Evolutionary conservation across 805 yeast species (phyloP).

Genomic region (Candida dajiaensis): DNA sequence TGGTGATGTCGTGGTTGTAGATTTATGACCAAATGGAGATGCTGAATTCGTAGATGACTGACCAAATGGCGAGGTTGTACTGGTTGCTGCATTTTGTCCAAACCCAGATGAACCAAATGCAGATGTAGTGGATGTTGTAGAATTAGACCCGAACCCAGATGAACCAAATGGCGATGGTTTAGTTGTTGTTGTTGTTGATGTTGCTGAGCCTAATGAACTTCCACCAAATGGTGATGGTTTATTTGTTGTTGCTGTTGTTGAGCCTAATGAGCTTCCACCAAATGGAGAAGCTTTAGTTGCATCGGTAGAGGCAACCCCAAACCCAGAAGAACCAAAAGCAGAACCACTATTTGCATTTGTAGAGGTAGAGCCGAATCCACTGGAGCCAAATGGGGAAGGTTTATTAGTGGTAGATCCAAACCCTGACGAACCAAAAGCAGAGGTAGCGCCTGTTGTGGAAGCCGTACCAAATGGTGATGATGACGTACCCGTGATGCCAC

Average conservation of each 20-base stretch:
- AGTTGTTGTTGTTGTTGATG: slow-evolving; percentile 3
- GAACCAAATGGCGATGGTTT: slow-evolving; percentile 17
- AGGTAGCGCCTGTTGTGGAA: slow-evolving; percentile 1
- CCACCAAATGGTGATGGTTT: too few relatives aligned
- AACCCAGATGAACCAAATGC: slow-evolving; percentile 3
- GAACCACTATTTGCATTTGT: neutral
- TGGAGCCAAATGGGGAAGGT: slow-evolving; percentile 3
- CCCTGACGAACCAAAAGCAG: slow-evolving; percentile 12
- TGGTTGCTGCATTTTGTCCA: neutral
- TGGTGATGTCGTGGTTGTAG: neutral
- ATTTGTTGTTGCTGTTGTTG: slow-evolving; percentile 1
- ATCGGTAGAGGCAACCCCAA: slow-evolving; percentile 8
- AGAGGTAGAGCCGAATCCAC: slow-evolving; percentile 1
- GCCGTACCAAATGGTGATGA: slow-evolving; percentile 3
- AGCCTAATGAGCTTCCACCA: slow-evolving; percentile 3
- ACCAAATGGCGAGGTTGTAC: slow-evolving; percentile 1
- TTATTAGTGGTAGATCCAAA: slow-evolving; percentile 6
- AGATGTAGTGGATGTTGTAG: neutral
- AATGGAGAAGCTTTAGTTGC: neutral
- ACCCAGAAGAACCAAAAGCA: slow-evolving; percentile 10
- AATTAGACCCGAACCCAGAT: neutral
- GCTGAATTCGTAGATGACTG: neutral
- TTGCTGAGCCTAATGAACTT: too few relatives aligned
- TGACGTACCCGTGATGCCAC: slow-evolving; percentile 1
- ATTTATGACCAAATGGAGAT: neutral